These are phyloP conservation scores for Kluyveromyces nonfermentans DNA, from an alignment of 805 yeast species.

Conservation along the genomic window DNA sequence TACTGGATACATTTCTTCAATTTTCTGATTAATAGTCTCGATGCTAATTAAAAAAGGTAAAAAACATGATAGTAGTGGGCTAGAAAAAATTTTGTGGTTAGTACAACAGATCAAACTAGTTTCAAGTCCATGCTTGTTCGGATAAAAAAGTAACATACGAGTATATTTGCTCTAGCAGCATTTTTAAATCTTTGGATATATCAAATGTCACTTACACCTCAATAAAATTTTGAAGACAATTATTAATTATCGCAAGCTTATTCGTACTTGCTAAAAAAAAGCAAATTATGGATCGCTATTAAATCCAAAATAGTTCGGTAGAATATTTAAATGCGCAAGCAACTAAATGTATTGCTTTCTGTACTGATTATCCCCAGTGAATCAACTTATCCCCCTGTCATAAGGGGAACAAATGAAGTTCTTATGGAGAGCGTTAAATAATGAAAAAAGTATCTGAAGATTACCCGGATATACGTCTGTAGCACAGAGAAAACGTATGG, in stretches of 20 bases:
- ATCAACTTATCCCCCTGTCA: neutral
- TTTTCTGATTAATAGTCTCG: conserved; percentile 2
- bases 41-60: neutral
- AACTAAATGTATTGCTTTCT: neutral
- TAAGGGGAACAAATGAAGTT: neutral
- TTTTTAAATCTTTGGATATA: neutral
- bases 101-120: neutral
- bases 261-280: neutral
- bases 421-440: neutral
- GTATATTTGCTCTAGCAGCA: neutral
- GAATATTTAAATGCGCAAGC: too few species aligned
- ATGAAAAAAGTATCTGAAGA: too few species aligned
- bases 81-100: neutral
- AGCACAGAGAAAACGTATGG: too few species aligned
- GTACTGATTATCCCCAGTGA: neutral
- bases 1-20: conserved; percentile 1
- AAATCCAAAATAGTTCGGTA: neutral
- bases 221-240: neutral
- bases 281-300: neutral
- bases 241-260: neutral
- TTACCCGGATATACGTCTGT: neutral
- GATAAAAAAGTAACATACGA: too few species aligned
- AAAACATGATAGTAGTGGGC: neutral
- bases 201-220: neutral
- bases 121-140: too few species aligned